Evolutionary conservation across 2,329 filamentous ascomycete genomes (phyloP), one percentile per base, ranked within the genome.

Genomic region (Huntiella abstrusa): DNA sequence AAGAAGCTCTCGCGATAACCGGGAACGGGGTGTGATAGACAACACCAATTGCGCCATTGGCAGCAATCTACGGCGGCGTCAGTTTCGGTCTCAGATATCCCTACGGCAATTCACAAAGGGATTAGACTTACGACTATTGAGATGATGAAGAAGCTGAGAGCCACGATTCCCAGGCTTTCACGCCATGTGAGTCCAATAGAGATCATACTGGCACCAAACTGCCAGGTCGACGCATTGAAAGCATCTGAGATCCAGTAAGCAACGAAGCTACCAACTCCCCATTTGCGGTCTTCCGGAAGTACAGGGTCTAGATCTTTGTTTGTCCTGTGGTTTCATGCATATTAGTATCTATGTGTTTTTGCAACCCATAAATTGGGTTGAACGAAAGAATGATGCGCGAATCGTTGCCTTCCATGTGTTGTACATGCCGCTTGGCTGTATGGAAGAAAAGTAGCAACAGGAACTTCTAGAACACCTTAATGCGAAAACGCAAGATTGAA

Each of bases 171-270:
- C 11, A 49, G n/a, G 37, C 35, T 46, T 33, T 49, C 47, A 5
- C 47, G 43, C 41, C 41, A 45, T 10, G 65, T 65, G 46, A 67
- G 45, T 1, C 54, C 58, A 1, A 54, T 55, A 2, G 58, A 54
- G 15, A 60, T 52, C 8, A 59, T 59, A 12, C 55, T 53, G 13
- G 55, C 54, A 10, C 55, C 57, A 2, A 54, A 52, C 22, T 51
- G 53, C 58, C 58, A 60, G 6, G 54, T 56, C 3, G 54, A 54
- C 3, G 58, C 52, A 13, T 57, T 59, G 12, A 60, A 54, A 56
- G 68, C 61, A 50, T 70, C 67, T 4, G 61, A 64, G 48, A 61
- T 63, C 67, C 67, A 69, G 52, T 69, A 68, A 7, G 62, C 60
- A 56, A 65, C 62, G 51, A 65, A 67, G 28, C 64, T 61, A 39